Conservation (phyloP, 192 early-diverging fungal genomes). For the Rhizoclosmatium sp. region DNA sequence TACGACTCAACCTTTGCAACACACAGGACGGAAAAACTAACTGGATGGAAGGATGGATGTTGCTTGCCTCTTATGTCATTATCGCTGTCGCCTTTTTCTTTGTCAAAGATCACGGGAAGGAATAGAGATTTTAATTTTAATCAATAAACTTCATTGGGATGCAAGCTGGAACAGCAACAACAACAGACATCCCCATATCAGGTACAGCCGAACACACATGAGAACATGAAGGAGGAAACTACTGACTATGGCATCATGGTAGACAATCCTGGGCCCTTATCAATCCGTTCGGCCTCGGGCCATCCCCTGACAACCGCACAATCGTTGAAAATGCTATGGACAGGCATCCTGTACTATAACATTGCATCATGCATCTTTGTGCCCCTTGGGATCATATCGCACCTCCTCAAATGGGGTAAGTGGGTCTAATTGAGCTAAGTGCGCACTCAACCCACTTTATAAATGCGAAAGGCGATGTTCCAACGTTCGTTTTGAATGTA, state of each 20-base stretch:
- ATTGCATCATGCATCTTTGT: slow-evolving; percentile 80
- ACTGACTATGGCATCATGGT: too few relatives aligned
- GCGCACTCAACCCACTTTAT: too few relatives aligned
- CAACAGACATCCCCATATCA: too few relatives aligned
- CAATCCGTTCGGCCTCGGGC: too few relatives aligned
- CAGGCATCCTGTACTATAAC: slow-evolving; percentile 36
- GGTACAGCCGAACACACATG: too few relatives aligned
- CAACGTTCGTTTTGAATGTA: slow-evolving; percentile 84
- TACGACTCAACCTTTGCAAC: not conserved
- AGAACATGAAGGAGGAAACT: too few relatives aligned
- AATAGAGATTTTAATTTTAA: too few relatives aligned
- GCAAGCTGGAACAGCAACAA: too few relatives aligned
- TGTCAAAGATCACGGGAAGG: not conserved
- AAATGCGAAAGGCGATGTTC: slow-evolving; percentile 45
- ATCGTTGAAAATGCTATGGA: slow-evolving; percentile 27
- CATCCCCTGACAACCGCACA: slow-evolving; percentile 7
- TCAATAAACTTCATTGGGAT: too few relatives aligned
- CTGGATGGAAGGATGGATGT: slow-evolving; percentile 90
- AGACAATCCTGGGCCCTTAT: too few relatives aligned
- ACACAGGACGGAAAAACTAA: slow-evolving; percentile 81
- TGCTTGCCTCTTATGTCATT: slow-evolving; percentile 84
- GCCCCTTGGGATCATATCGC: slow-evolving; percentile 79
- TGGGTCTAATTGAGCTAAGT: not conserved
- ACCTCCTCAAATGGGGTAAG: slow-evolving; percentile 67
- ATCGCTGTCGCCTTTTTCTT: slow-evolving; percentile 86